Conservation (phyloP, 768 basidiomycete genomes). For the Pulveroboletus sp. region DNA sequence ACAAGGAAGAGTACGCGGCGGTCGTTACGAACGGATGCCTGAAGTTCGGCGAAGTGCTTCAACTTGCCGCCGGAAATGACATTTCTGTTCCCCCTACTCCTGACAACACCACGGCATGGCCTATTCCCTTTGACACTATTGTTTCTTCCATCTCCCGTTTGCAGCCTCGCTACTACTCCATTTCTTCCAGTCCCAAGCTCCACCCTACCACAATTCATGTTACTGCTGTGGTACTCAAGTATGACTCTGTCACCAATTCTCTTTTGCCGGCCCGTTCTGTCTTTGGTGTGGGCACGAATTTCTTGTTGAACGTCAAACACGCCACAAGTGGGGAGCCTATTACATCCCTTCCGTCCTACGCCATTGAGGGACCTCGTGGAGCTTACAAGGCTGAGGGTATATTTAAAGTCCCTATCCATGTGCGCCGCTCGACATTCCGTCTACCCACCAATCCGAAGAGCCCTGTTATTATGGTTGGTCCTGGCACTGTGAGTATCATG, state of each 20-base stretch:
- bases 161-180: constrained; percentile 97
- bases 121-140: constrained; percentile 94
- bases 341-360: constrained; percentile 64
- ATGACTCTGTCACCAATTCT: constrained; percentile 59
- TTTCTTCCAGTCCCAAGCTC: constrained; percentile 94
- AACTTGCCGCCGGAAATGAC: constrained; percentile 83
- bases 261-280: constrained; percentile 61
- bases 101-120: constrained; percentile 81
- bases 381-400: constrained; percentile 66
- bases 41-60: constrained; percentile 89
- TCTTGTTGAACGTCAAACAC: constrained; percentile 87
- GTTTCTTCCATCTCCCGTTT: constrained; percentile 90
- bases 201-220: constrained; percentile 87
- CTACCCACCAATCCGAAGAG: constrained; percentile 97
- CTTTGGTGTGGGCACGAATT: constrained; percentile 92
- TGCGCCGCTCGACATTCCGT: constrained; percentile 93
- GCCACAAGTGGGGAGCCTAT: constrained; percentile 57
- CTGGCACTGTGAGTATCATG: constrained; percentile 77
- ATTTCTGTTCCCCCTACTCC: constrained; percentile 49
- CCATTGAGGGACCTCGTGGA: constrained; percentile 86
- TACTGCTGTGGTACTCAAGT: constrained; percentile 93
- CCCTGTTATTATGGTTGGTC: constrained; percentile 98
- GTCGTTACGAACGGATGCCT: constrained; percentile 78
- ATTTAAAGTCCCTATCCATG: constrained; percentile 89
- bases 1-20: constrained; percentile 84